Percentiles rank a stretch among this genome's conserved stretches.
Conservation (phyloP, 768 basidiomycete genomes). For the Mycena metata region DNA sequence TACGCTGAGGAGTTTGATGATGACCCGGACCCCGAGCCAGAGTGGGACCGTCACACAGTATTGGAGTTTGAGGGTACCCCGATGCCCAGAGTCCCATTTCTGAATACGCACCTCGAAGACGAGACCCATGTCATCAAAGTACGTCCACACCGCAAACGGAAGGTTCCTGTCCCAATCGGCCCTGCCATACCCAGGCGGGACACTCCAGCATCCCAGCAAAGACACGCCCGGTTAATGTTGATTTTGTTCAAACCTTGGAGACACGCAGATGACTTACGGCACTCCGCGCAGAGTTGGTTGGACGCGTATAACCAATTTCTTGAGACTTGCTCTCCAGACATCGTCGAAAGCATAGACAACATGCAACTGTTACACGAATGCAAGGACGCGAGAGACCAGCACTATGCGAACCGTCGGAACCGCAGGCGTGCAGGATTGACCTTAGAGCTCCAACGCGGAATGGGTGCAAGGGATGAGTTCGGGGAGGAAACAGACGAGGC, state of each 20-base stretch:
- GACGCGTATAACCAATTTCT: background rate
- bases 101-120: background rate
- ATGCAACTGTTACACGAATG: conserved; percentile 7
- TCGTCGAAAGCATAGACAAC: background rate
- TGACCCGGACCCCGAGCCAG: background rate
- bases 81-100: background rate
- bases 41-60: background rate
- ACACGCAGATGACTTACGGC: background rate
- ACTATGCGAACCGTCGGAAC: background rate
- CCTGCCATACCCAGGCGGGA: background rate
- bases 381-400: conserved; percentile 2
- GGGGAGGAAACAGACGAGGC: background rate
- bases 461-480: background rate
- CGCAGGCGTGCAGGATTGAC: background rate
- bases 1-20: background rate
- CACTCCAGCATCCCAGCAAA: background rate
- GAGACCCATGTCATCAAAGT: background rate
- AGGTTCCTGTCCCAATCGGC: background rate
- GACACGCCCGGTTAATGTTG: background rate
- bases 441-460: background rate
- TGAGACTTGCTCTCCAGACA: background rate
- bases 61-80: background rate
- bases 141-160: background rate
- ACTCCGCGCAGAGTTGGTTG: background rate
- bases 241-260: background rate